Evolutionary conservation across 345 rosid species (phyloP).

Genomic region (Eucalyptus cloeziana): DNA sequence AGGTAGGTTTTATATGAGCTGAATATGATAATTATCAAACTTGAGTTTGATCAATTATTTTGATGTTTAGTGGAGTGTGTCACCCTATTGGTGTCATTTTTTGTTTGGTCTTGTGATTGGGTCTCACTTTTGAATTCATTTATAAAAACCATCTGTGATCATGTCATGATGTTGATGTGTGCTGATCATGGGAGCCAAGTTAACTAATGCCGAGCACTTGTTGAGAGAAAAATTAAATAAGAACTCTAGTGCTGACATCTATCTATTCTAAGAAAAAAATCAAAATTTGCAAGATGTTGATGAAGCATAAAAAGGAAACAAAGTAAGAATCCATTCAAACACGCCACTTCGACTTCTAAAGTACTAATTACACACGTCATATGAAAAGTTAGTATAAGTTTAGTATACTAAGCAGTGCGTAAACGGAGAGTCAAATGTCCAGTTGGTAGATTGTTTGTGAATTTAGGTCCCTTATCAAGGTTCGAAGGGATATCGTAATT

Average conservation of each 20-base stretch:
- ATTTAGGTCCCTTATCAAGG: neutral
- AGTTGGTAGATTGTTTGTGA: no score
- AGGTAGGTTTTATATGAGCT: neutral
- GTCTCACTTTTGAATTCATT: neutral
- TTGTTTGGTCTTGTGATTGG: neutral
- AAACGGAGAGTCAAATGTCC: no score
- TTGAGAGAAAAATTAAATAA: neutral
- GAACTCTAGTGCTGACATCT: neutral
- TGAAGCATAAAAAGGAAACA: no score
- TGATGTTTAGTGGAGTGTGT: neutral
- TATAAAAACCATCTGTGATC: neutral
- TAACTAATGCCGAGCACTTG: neutral
- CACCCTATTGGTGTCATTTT: neutral
- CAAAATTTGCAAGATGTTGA: no score
- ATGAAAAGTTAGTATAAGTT: no score
- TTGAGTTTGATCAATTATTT: neutral
- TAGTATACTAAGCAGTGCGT: no score
- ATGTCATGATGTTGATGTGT: neutral
- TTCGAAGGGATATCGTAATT: neutral
- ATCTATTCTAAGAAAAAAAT: no score
- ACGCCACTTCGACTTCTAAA: no score
- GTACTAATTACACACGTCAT: no score
- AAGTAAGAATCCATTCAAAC: no score
- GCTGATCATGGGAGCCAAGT: neutral
- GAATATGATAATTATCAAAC: neutral